Base-by-base conservation (phyloP, 1,284 basidiomycete species). In the Clitocybe nebularis region DNA sequence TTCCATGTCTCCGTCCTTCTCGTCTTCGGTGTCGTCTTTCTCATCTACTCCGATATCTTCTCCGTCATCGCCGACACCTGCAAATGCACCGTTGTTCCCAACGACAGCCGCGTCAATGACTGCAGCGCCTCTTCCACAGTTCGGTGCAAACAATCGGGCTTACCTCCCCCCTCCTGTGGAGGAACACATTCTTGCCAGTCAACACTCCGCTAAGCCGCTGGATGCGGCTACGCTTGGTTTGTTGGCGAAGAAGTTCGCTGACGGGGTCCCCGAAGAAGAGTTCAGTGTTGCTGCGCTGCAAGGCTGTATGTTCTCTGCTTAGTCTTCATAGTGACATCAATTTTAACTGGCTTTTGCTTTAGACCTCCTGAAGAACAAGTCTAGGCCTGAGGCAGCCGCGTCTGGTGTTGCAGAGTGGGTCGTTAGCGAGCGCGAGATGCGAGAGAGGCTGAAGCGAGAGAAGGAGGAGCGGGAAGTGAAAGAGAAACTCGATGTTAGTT, bases 231-330 rank as follows among this genome's bases (percentile, higher is more conserved):
- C 75, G 44, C 69, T 89, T 20, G 77, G 74, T 21, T 57, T 64
- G 11, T 67, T 90, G 11, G 89, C 86, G 8, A 79, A 83, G 63
- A 59, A 69, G 44, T 92, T 91, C 56, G 84, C 86, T 3, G 81
- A 84, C 46, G 66, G 75, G 17, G 79, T 91, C 20, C 85, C 88
- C 0, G 83, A 88, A 17, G 80, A 84, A 29, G 84, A 85, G 63
- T 89, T 91, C 58, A 86, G 84, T 53, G 84, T 90, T 42, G 88
- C 89, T n/a, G 81, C 84, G 43, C 67, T 92, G 45, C 89, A 91
- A 65, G 89, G 87, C 58, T 91, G 84, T 86, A 60, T 74, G 84
- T 79, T 10, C 42, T 41, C 49, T 35, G 53, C 55, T 48, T 55
- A 47, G 46, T 29, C 44, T 41, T 44, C 45, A 34, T 30, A 11